These are phyloP conservation scores for Zygosaccharomyces pseudobailii DNA, from an alignment of 1,139 yeast genomes.

Conservation along the genomic window DNA sequence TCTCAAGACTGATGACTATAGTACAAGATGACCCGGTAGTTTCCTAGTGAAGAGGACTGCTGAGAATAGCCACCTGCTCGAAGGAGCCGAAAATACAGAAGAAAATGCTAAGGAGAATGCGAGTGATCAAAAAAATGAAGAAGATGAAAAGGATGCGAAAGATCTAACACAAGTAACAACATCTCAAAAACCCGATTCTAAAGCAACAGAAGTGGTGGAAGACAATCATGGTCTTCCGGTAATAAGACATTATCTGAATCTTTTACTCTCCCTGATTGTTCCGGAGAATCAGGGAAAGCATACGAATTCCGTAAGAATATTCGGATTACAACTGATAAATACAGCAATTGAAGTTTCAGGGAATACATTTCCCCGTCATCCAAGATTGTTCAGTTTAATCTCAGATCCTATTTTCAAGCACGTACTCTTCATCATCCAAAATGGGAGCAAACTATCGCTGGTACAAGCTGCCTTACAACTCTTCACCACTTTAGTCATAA, in stretches of 20 bases:
- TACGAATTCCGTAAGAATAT: slow-evolving; percentile 79
- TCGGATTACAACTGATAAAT: slow-evolving; percentile 72
- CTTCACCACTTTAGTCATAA: slow-evolving; percentile 61
- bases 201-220: slow-evolving; percentile 10
- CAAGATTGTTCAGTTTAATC: slow-evolving; percentile 60
- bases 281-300: slow-evolving; percentile 81
- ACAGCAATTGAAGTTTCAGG: slow-evolving; percentile 85
- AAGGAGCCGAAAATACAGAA: background rate
- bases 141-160: background rate
- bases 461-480: slow-evolving; percentile 73
- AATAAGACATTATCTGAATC: slow-evolving; percentile 47
- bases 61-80: background rate
- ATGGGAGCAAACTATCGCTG: slow-evolving; percentile 59
- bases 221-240: slow-evolving; percentile 37
- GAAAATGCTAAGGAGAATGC: no score
- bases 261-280: slow-evolving; percentile 76
- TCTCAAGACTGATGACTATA: slow-evolving; percentile 1
- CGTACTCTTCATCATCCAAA: slow-evolving; percentile 71
- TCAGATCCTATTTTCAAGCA: slow-evolving; percentile 82
- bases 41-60: background rate
- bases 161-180: background rate
- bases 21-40: slow-evolving; percentile 5
- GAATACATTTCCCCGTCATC: slow-evolving; percentile 56
- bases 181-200: slow-evolving; percentile 4
- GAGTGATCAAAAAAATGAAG: no score